phyloP scores from a whole-genome alignment of 2,329 filamentous ascomycete genomes.

The Thielaviopsis punctulata region DNA sequence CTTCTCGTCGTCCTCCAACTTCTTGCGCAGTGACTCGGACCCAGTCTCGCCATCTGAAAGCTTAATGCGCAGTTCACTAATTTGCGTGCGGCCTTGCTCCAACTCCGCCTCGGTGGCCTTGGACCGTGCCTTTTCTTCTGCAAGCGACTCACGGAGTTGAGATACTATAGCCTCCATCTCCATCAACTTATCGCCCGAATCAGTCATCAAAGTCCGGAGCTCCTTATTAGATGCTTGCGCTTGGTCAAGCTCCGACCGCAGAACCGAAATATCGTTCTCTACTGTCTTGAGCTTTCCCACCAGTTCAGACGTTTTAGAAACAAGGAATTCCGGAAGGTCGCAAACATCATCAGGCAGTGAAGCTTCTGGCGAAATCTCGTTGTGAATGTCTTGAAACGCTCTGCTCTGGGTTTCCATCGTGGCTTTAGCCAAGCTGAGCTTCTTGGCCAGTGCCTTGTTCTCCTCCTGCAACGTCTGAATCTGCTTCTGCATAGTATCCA shows the following conservation, averaged over 20 bases:
- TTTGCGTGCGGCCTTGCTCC: conserved; percentile 48
- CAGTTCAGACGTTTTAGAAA: conserved; percentile 38
- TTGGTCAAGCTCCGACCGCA: conserved; percentile 46
- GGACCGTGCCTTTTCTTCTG: conserved; percentile 36
- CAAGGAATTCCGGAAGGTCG: conserved; percentile 42
- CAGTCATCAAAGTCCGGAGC: conserved; percentile 39
- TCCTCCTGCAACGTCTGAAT: conserved; percentile 38
- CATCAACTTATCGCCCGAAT: conserved; percentile 25
- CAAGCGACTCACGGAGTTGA: conserved; percentile 35
- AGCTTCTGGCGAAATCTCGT: conserved; percentile 37
- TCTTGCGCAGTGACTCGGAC: conserved; percentile 59
- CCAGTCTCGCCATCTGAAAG: conserved; percentile 73
- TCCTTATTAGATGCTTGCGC: conserved; percentile 36
- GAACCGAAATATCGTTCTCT: conserved; percentile 40
- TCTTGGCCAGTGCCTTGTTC: conserved; percentile 31
- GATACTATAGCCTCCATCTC: conserved; percentile 33
- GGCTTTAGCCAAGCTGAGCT: conserved; percentile 33
- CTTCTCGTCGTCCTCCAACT: conserved; percentile 57
- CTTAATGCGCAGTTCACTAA: conserved; percentile 49
- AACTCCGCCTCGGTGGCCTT: conserved; percentile 38
- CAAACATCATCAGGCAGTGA: conserved; percentile 36
- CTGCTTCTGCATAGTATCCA: conserved; percentile 40
- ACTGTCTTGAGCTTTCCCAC: conserved; percentile 41
- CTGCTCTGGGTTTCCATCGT: conserved; percentile 33
- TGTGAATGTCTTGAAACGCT: conserved; percentile 40